Percentiles rank a stretch among this genome's conserved stretches.
These are phyloP conservation scores for Potentilla sterilis DNA, from an alignment of 306 rosid species.

Conservation along the genomic window DNA sequence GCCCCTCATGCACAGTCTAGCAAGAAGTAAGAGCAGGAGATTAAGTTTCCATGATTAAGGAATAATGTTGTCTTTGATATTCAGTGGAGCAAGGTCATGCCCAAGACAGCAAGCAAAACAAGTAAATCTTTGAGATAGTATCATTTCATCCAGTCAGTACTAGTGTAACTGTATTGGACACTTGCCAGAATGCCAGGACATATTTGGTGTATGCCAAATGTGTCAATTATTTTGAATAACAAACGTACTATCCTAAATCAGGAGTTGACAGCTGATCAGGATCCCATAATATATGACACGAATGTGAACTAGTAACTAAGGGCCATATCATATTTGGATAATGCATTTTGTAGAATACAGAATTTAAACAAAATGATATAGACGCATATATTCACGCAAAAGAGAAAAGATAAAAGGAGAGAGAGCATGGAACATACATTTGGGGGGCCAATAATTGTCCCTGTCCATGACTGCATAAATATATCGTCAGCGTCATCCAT, in stretches of 20 bases:
- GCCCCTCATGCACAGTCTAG: slow-evolving; percentile 95
- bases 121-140: background rate
- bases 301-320: background rate
- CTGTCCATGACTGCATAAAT: slow-evolving; percentile 95
- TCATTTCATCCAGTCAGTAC: background rate
- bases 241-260: background rate
- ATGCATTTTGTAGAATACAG: background rate
- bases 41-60: slow-evolving; percentile 4
- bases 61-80: background rate
- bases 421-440: slow-evolving; percentile 51
- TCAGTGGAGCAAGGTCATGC: background rate
- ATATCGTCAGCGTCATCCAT: slow-evolving; percentile 99
- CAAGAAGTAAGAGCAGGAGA: slow-evolving; percentile 32
- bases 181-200: slow-evolving; percentile 1
- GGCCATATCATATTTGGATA: background rate
- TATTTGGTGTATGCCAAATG: background rate
- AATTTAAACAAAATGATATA: background rate
- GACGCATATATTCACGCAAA: background rate
- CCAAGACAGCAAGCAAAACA: background rate
- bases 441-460: slow-evolving; percentile 93
- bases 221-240: background rate
- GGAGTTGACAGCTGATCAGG: background rate
- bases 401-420: background rate
- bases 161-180: slow-evolving; percentile 6
- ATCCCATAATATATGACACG: background rate